phyloP scores from a whole-genome alignment of 495 filamentous ascomycete genomes.

The Penicillium antarcticum region DNA sequence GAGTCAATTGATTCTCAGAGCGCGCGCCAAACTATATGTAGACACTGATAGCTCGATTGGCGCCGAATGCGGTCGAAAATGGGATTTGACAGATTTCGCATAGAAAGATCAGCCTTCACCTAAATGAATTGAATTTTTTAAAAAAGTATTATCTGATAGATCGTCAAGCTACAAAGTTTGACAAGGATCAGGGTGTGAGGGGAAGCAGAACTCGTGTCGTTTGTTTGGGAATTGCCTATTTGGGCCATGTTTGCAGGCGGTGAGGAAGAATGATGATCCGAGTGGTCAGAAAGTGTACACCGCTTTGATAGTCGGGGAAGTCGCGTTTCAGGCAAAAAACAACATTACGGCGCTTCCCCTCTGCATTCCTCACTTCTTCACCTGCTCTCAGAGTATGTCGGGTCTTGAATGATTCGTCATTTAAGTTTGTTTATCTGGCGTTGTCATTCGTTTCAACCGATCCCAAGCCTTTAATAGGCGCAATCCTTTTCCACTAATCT shows the following conservation, averaged over 20 bases:
- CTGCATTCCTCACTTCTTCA: slow-evolving; percentile 2
- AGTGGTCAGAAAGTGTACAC: slow-evolving; percentile 16
- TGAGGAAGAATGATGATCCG: slow-evolving; percentile 26
- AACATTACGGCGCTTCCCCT: slow-evolving; percentile 12
- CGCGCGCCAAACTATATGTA: too few species aligned
- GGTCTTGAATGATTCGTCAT: not conserved
- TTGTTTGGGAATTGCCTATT: slow-evolving; percentile 24
- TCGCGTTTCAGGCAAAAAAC: slow-evolving; percentile 26
- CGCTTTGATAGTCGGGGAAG: slow-evolving; percentile 15
- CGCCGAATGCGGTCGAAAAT: too few species aligned
- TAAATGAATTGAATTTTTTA: too few species aligned
- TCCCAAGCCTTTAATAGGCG: not conserved
- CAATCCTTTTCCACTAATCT: not conserved
- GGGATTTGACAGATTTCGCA: too few species aligned
- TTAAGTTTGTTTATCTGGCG: not conserved
- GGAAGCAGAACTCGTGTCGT: slow-evolving; percentile 2
- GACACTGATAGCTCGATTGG: too few species aligned
- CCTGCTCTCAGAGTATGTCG: slow-evolving; percentile 12
- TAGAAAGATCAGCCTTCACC: too few species aligned
- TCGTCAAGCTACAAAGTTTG: too few species aligned
- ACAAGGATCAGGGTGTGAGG: not conserved
- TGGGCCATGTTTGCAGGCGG: slow-evolving; percentile 10
- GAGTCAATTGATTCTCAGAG: too few species aligned
- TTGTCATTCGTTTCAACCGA: slow-evolving; percentile 6
- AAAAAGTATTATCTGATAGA: too few species aligned